Evolutionary conservation across 176 grass and related monocot genomes (phyloP).

Genomic region (Luzula sylvatica): DNA sequence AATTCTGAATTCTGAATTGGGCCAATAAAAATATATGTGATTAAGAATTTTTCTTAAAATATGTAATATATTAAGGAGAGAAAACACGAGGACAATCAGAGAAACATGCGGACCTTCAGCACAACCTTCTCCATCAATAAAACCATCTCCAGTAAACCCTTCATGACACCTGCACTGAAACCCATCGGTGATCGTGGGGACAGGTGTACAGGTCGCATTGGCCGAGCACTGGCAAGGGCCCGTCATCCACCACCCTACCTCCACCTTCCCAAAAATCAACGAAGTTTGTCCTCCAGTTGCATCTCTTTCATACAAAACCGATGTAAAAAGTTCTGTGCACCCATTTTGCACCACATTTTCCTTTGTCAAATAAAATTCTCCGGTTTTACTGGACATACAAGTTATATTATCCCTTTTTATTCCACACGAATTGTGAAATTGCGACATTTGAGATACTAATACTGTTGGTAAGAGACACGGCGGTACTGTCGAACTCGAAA

Average conservation of each 20-base stretch:
- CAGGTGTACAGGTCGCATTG: constrained; percentile 30
- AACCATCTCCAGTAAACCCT: constrained; percentile 51
- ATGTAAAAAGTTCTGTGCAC: constrained; percentile 22
- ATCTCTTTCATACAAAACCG: constrained; percentile 1
- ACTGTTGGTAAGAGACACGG: neutral
- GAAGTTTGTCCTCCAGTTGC: neutral
- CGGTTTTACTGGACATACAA: constrained; percentile 8
- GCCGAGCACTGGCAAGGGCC: constrained; percentile 34
- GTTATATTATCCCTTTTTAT: neutral
- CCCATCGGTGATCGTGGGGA: fast-evolving
- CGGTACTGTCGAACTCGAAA: fast-evolving
- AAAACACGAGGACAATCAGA: too few relatives aligned
- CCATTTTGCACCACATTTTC: fast-evolving
- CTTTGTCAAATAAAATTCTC: neutral
- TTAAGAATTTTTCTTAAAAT: too few relatives aligned
- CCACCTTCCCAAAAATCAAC: constrained; percentile 25
- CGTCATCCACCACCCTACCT: constrained; percentile 64
- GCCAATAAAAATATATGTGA: too few relatives aligned
- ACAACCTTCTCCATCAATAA: constrained; percentile 42
- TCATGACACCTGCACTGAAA: constrained; percentile 26
- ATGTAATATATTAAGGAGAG: too few relatives aligned
- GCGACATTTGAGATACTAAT: neutral
- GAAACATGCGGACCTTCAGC: constrained; percentile 1
- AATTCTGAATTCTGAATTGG: too few relatives aligned
- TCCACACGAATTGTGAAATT: neutral